phyloP scores from a whole-genome alignment of 1,284 basidiomycete genomes.

The Prillingera fragicola region DNA sequence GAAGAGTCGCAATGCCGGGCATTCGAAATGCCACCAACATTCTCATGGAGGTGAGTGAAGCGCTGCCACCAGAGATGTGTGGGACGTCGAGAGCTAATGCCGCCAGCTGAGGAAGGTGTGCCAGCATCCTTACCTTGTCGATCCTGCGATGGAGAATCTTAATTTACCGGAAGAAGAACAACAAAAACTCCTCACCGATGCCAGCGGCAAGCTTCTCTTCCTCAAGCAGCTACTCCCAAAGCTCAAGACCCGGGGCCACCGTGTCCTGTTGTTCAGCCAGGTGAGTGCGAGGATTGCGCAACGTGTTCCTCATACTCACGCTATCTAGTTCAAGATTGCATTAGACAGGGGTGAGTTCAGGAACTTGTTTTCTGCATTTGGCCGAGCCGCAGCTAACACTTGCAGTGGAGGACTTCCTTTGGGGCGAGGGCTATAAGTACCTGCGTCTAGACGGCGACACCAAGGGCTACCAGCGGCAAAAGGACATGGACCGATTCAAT shows the following conservation, averaged over 20 bases:
- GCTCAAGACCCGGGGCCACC: slow-evolving; percentile 81
- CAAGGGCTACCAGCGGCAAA: slow-evolving; percentile 79
- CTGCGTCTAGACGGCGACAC: slow-evolving; percentile 88
- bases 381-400: slow-evolving; percentile 7
- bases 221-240: slow-evolving; percentile 78
- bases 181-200: slow-evolving; percentile 75
- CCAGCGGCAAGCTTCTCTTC: slow-evolving; percentile 79
- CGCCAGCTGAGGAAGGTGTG: slow-evolving; percentile 46
- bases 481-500: slow-evolving; percentile 91
- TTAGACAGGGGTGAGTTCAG: slow-evolving; percentile 58
- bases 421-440: slow-evolving; percentile 82
- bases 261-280: slow-evolving; percentile 95
- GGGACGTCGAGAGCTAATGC: not conserved
- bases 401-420: slow-evolving; percentile 80
- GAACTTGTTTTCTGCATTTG: slow-evolving; percentile 1
- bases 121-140: slow-evolving; percentile 86
- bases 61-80: not conserved
- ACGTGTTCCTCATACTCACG: slow-evolving; percentile 8
- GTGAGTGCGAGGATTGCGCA: slow-evolving; percentile 54
- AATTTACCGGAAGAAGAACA: slow-evolving; percentile 58
- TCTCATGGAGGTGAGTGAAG: slow-evolving; percentile 41
- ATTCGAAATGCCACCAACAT: slow-evolving; percentile 27
- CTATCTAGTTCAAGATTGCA: slow-evolving; percentile 77
- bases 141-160: slow-evolving; percentile 71
- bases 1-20: too few relatives aligned